Evolutionary conservation across 129 eudicot genomes (phyloP), one percentile per base, ranked within the genome.

Genomic region (Tanacetum coccineum): DNA sequence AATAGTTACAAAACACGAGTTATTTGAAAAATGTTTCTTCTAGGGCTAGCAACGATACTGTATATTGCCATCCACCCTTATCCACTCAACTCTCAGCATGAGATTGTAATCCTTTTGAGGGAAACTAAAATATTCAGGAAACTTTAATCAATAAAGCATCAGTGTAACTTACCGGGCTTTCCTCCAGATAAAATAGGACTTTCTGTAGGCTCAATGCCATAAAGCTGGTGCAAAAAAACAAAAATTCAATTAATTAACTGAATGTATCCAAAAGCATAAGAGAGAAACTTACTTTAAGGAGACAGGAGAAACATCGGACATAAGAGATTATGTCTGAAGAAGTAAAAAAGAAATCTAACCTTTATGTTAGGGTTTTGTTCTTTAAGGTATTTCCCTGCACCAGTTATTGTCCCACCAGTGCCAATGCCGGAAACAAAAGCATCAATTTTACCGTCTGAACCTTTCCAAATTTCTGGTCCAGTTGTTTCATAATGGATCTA

Each of bases 351-450:
- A 11, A 58, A 74, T 53, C 76, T 47, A 62, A 91, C 96, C 97
- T 91, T 91, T 42, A 91, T 46, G 45, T 81, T 58, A 15, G 96
- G 82, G 70, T 91, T 91, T 47, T 91, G 76, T 80, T 91, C 90
- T 76, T 85, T 91, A 14, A 91, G 88, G 66, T 72, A 91, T 39
- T 78, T 79, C 46, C 97, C 97, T 42, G 81, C 80, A 60, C 97
- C 97, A 13, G 97, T 85, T 14, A 91, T 84, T 47, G 97, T 91
- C 36, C 97, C 97, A 11, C 97, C 97, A 12, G 97, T 91, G 21
- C 97, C 95, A 65, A 91, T 85, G 56, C 97, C 96, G 46, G 97
- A 85, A 64, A 91, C 90, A 79, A 91, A 71, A 9, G 87, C 87
- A 76, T 91, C 97, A 61, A 91, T 63, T 76, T 87, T 91, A 13